phyloP scores from a whole-genome alignment of 306 rosid species.

The Dalbergia oliveri region DNA sequence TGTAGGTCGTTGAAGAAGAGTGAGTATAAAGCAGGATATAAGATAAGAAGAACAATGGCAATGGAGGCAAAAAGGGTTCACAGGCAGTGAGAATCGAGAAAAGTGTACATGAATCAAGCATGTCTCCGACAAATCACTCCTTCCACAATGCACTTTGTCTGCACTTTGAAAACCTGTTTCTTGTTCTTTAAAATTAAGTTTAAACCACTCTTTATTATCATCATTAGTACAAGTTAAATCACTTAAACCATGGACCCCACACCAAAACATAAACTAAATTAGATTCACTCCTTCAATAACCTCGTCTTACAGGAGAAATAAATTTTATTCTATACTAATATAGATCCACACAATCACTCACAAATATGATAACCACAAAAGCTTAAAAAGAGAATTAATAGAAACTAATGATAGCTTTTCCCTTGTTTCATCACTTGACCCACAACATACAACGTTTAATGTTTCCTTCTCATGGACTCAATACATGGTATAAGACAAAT shows the following conservation, averaged over 20 bases:
- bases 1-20: neutral
- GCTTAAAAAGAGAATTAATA: no score
- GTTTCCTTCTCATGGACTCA: no score
- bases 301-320: neutral
- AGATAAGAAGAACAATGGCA: neutral
- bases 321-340: no score
- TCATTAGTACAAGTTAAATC: constrained; percentile 4
- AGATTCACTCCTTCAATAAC: constrained; percentile 4
- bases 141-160: constrained; percentile 57
- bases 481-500: no score
- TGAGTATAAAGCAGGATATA: constrained; percentile 24
- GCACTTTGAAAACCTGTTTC: constrained; percentile 34
- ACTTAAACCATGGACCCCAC: constrained; percentile 29
- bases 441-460: no score
- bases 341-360: no score
- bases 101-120: constrained; percentile 48
- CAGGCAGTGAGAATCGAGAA: neutral
- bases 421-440: no score
- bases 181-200: constrained; percentile 25
- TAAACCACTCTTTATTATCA: neutral
- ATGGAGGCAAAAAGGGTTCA: constrained; percentile 41
- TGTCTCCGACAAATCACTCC: constrained; percentile 63
- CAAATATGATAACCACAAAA: no score
- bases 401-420: no score
- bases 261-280: neutral